Conservation (phyloP, 306 rosid genomes). For the Cajanus cajan region DNA sequence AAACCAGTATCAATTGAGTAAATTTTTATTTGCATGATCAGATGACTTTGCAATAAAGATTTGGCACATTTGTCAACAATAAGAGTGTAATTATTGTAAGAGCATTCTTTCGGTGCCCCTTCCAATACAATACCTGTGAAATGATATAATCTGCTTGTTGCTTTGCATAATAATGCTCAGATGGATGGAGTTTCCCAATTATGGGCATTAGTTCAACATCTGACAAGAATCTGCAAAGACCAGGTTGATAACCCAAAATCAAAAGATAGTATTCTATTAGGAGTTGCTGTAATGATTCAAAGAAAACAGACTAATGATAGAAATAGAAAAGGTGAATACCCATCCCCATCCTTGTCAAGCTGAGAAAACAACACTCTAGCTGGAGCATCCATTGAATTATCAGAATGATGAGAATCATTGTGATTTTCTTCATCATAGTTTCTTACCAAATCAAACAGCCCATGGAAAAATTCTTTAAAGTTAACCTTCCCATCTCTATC, state of each 20-base stretch:
- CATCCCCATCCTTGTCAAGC: slow-evolving; percentile 89
- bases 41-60: slow-evolving; percentile 18
- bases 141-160: slow-evolving; percentile 91
- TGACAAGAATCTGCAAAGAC: slow-evolving; percentile 63
- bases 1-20: slow-evolving; percentile 7
- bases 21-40: slow-evolving; percentile 1
- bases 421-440: slow-evolving; percentile 80
- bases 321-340: slow-evolving; percentile 50
- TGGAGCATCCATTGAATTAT: slow-evolving; percentile 66
- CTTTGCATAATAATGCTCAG: slow-evolving; percentile 91
- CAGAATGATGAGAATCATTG: slow-evolving; percentile 55
- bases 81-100: neutral
- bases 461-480: slow-evolving; percentile 94
- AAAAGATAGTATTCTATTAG: slow-evolving; percentile 21
- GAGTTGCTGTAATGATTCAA: slow-evolving; percentile 21
- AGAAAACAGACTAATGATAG: slow-evolving; percentile 8
- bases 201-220: slow-evolving; percentile 71
- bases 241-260: slow-evolving; percentile 22
- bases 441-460: slow-evolving; percentile 96
- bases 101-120: too few species aligned
- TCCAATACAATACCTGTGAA: slow-evolving; percentile 66
- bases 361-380: slow-evolving; percentile 75
- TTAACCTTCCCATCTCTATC: slow-evolving; percentile 89
- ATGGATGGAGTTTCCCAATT: slow-evolving; percentile 92
- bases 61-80: neutral